Evolutionary conservation across 345 rosid genomes (phyloP).

Genomic region (Hibiscus mutabilis): DNA sequence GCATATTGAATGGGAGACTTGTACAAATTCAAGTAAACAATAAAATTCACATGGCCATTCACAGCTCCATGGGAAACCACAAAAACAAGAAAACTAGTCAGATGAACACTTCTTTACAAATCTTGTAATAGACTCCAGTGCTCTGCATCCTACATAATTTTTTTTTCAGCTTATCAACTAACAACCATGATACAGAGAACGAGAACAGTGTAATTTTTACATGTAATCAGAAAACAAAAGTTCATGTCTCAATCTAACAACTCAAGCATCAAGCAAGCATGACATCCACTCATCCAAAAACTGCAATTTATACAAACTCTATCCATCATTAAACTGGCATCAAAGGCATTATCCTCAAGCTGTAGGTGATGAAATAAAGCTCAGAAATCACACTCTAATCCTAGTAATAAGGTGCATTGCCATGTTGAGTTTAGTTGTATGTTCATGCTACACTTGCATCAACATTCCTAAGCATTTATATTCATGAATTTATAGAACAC

Average conservation of each 20-base stretch:
- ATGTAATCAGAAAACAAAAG: neutral
- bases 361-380: neutral
- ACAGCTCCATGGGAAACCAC: constrained; percentile 1
- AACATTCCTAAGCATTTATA: neutral
- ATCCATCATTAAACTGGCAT: neutral
- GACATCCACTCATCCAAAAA: neutral
- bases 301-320: neutral
- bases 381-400: neutral
- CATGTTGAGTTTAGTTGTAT: neutral
- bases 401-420: neutral
- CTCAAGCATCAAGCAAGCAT: neutral
- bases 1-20: neutral
- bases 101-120: neutral
- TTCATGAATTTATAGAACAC: neutral
- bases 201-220: neutral
- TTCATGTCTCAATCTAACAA: neutral
- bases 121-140: neutral
- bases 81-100: neutral
- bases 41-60: constrained; percentile 7
- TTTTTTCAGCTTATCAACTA: neutral
- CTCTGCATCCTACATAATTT: neutral
- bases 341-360: neutral
- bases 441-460: neutral
- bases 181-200: neutral
- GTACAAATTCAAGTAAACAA: neutral